A percentile compares a stretch with the other conserved stretches of the same genome.
These are phyloP conservation scores for Aspergillus melleus DNA, from an alignment of 2,329 filamentous ascomycete species.

Conservation along the genomic window DNA sequence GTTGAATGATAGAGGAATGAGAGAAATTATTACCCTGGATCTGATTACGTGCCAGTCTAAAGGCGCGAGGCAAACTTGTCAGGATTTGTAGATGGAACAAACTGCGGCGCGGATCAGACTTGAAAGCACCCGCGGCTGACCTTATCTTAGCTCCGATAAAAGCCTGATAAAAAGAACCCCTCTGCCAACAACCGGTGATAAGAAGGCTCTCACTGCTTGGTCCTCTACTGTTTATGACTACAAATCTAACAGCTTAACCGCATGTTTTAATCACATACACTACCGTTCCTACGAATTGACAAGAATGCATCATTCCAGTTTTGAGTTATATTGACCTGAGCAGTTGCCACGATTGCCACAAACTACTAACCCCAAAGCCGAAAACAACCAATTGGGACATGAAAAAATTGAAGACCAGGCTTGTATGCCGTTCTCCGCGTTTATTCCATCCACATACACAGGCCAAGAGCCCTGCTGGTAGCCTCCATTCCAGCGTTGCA, in stretches of 20 bases:
- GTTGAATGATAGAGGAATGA: neutral
- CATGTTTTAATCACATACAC: neutral
- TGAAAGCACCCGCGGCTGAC: neutral
- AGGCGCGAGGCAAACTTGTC: neutral
- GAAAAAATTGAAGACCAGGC: constrained; percentile 53
- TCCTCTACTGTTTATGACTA: neutral
- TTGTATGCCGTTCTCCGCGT: constrained; percentile 54
- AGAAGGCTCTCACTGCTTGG: too few species aligned
- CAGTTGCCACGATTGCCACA: constrained; percentile 24
- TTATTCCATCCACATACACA: constrained; percentile 50
- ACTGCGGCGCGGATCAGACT: neutral
- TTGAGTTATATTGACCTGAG: constrained; percentile 17
- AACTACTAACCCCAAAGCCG: constrained; percentile 26
- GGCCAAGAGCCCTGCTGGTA: constrained; percentile 32
- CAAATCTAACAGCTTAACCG: neutral
- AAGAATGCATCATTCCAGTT: constrained; percentile 18
- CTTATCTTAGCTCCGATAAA: neutral
- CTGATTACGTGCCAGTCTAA: too few species aligned
- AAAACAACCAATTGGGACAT: constrained; percentile 34
- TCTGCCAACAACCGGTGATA: too few species aligned
- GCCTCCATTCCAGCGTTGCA: constrained; percentile 35
- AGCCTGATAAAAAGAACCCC: neutral
- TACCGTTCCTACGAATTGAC: neutral
- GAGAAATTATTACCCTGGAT: too few species aligned
- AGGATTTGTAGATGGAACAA: neutral